phyloP scores from a whole-genome alignment of 805 yeast genomes.

The Candida yuanshanica region DNA sequence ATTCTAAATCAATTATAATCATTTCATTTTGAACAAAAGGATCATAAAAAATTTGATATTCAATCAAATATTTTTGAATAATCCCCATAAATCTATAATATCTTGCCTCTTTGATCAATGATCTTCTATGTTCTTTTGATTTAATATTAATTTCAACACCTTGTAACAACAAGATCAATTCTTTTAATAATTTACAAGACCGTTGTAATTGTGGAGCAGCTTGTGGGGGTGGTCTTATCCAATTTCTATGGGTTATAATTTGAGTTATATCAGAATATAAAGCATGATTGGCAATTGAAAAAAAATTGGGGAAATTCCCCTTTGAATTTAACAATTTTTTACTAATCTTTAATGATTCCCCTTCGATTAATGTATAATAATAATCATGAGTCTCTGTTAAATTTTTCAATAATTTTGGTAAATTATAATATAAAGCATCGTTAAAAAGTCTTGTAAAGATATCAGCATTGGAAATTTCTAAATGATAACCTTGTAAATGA shows the following conservation, averaged over 20 bases:
- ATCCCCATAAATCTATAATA: constrained; percentile 72
- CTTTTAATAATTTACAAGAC: constrained; percentile 12
- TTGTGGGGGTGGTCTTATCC: constrained; percentile 76
- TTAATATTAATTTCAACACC: constrained; percentile 46
- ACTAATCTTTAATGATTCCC: constrained; percentile 52
- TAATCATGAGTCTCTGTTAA: constrained; percentile 46
- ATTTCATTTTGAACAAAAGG: constrained; percentile 50
- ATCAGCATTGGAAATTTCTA: constrained; percentile 52
- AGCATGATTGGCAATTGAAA: constrained; percentile 54
- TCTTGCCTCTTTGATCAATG: constrained; percentile 62
- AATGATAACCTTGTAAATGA: constrained; percentile 78
- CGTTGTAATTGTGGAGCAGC: constrained; percentile 44
- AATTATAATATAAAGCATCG: constrained; percentile 69
- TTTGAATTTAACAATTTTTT: constrained; percentile 38
- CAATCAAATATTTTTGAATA: constrained; percentile 58
- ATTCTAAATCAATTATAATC: constrained; percentile 32
- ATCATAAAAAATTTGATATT: constrained; percentile 43
- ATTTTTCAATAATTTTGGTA: constrained; percentile 47
- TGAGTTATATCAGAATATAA: constrained; percentile 46
- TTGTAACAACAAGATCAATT: constrained; percentile 45
- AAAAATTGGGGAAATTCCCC: constrained; percentile 77
- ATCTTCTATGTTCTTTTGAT: constrained; percentile 49
- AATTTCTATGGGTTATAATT: constrained; percentile 30
- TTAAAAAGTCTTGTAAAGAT: constrained; percentile 56
- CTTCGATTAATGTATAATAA: constrained; percentile 53